Conservation (phyloP, 2,329 filamentous ascomycete species). For the Pseudogymnoascus destructans region DNA sequence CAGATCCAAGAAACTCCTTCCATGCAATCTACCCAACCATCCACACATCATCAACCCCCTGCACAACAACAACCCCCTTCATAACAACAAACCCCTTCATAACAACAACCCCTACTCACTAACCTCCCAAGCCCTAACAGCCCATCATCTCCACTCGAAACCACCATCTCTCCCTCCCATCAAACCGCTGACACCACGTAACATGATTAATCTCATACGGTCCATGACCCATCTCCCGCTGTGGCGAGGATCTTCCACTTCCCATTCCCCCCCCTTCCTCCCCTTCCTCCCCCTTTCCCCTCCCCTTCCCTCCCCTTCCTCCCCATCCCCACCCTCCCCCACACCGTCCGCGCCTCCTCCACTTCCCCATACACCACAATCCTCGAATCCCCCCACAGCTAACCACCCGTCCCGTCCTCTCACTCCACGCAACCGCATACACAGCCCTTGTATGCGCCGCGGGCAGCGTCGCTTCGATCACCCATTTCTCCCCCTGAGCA, state of each 20-base stretch:
- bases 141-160: conserved; percentile 89
- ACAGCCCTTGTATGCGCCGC: conserved; percentile 64
- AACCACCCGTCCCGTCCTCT: conserved; percentile 61
- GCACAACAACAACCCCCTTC: no score
- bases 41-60: neutral
- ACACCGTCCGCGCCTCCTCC: no score
- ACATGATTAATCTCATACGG: conserved; percentile 93
- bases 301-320: conserved; percentile 20
- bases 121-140: conserved; percentile 70
- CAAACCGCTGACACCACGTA: conserved; percentile 70
- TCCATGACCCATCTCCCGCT: conserved; percentile 65
- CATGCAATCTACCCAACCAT: neutral
- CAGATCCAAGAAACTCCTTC: neutral
- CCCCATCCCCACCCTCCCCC: conserved; percentile 21
- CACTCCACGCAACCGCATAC: conserved; percentile 78
- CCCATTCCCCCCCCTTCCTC: neutral
- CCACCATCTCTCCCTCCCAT: conserved; percentile 60
- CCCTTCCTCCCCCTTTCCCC: conserved; percentile 10
- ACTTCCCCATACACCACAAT: conserved; percentile 66
- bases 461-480: conserved; percentile 63
- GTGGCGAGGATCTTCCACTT: conserved; percentile 61
- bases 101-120: conserved; percentile 18
- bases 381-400: conserved; percentile 74
- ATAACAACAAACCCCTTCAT: no score
- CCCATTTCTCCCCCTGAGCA: conserved; percentile 69